A percentile compares a stretch with the other conserved stretches of the same genome.
These are phyloP conservation scores for Cryptosporidium xiaoi DNA, from an alignment of 169 alveolate species.

Conservation along the genomic window DNA sequence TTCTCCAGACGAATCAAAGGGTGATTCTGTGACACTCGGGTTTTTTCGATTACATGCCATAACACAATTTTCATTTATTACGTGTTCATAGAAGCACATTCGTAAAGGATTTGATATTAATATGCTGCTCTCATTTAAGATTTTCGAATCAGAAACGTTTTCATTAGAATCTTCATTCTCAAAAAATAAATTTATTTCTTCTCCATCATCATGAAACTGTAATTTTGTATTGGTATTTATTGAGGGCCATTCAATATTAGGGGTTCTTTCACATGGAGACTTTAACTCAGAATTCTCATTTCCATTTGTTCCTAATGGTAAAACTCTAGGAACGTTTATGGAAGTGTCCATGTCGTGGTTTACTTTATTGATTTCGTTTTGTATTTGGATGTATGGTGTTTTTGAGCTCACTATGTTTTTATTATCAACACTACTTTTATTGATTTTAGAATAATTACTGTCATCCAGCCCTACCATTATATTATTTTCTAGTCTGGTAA, in stretches of 20 bases:
- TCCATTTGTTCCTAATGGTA: conserved; percentile 47
- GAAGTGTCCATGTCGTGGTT: not conserved
- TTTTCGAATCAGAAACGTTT: not conserved
- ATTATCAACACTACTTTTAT: not conserved
- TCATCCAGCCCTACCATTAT: conserved; percentile 12
- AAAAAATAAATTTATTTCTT: conserved; percentile 43
- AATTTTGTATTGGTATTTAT: conserved; percentile 3
- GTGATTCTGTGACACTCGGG: not conserved
- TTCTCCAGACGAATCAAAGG: conserved; percentile 10
- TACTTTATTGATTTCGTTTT: conserved; percentile 4
- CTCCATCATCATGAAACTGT: conserved; percentile 61
- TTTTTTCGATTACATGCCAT: conserved; percentile 33
- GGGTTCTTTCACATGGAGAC: conserved; percentile 66
- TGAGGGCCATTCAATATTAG: conserved; percentile 69
- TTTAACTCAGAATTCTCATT: not conserved
- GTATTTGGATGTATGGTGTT: conserved; percentile 22
- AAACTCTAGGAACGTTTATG: conserved; percentile 40
- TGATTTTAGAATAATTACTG: not conserved
- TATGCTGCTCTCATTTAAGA: not conserved
- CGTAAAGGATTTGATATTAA: conserved; percentile 32
- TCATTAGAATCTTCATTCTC: not conserved
- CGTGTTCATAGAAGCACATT: conserved; percentile 57
- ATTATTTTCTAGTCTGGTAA: conserved; percentile 73
- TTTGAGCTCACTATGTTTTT: too few relatives aligned
- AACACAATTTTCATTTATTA: conserved; percentile 40